A percentile compares a stretch with the other conserved stretches of the same genome.
Evolutionary conservation across 352 stramenopile species (phyloP).

Genomic region (Phytophthora foliorum): DNA sequence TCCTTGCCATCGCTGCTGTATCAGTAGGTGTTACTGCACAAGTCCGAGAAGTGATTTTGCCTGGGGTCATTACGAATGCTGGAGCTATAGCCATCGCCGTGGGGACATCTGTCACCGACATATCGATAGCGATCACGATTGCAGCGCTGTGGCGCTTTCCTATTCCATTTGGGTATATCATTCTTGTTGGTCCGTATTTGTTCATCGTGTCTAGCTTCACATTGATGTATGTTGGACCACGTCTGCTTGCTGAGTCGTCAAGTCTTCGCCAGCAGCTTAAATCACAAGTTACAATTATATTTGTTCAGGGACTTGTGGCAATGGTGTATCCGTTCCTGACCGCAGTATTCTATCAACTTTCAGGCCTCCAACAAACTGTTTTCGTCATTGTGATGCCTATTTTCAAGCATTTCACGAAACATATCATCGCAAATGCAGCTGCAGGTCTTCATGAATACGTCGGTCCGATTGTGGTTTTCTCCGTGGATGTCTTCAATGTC

Average conservation of each 20-base stretch:
- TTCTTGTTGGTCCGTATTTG: constrained; percentile 12
- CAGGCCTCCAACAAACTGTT: constrained; percentile 6
- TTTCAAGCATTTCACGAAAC: constrained; percentile 27
- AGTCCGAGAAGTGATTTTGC: constrained; percentile 7
- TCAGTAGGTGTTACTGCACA: constrained; percentile 15
- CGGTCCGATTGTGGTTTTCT: constrained; percentile 28
- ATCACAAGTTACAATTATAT: constrained; percentile 15
- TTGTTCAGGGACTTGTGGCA: constrained; percentile 12
- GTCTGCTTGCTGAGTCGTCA: background rate
- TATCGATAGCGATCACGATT: constrained; percentile 9
- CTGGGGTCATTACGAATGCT: constrained; percentile 7
- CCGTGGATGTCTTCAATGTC: constrained; percentile 38
- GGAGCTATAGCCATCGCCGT: constrained; percentile 8
- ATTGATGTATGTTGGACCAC: constrained; percentile 4
- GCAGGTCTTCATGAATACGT: constrained; percentile 25
- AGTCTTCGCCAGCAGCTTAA: constrained; percentile 13
- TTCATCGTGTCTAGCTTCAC: constrained; percentile 7
- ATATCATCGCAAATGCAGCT: constrained; percentile 13
- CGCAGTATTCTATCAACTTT: constrained; percentile 11
- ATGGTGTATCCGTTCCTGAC: constrained; percentile 24
- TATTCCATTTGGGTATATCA: constrained; percentile 27
- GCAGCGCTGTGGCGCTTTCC: constrained; percentile 21
- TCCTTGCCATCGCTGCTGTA: constrained; percentile 14
- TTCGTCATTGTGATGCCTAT: constrained; percentile 17
- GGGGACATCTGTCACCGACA: background rate